phyloP scores from a whole-genome alignment of 129 eudicot genomes.

The Saposhnikovia divaricata region DNA sequence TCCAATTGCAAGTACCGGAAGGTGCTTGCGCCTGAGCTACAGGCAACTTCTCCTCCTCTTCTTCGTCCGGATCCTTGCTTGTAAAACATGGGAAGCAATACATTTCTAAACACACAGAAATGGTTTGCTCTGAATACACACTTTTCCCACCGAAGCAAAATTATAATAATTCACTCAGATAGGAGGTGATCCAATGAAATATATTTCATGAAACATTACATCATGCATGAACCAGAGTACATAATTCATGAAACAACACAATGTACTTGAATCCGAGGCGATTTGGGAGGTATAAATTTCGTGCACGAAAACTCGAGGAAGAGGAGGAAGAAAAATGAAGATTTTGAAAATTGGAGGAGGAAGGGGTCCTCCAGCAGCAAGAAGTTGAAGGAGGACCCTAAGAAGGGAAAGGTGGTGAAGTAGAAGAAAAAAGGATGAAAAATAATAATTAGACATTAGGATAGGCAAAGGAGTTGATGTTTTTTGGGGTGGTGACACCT shows the following conservation, averaged over 20 bases:
- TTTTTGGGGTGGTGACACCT: not conserved
- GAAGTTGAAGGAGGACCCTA: constrained; percentile 6
- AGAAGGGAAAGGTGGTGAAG: not conserved
- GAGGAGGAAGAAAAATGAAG: not conserved
- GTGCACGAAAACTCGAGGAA: not conserved
- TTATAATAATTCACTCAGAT: not conserved
- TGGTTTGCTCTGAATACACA: not conserved
- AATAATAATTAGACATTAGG: constrained; percentile 1
- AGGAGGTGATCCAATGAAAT: not conserved
- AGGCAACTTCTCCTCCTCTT: not conserved
- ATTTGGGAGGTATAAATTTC: not conserved
- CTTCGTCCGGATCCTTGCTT: not conserved
- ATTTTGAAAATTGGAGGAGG: not conserved
- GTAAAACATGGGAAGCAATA: constrained; percentile 26
- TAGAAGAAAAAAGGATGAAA: not conserved
- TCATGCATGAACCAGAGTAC: not conserved
- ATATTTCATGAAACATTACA: not conserved
- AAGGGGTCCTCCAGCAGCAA: constrained; percentile 8
- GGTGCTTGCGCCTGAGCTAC: not conserved
- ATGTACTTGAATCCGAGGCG: not conserved
- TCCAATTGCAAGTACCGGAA: constrained; percentile 1
- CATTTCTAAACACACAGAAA: not conserved
- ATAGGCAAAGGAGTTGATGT: not conserved
- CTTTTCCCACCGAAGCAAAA: not conserved
- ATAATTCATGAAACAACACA: not conserved